These are phyloP conservation scores for Eucalyptus polybractea DNA, from an alignment of 345 rosid genomes.

Conservation along the genomic window DNA sequence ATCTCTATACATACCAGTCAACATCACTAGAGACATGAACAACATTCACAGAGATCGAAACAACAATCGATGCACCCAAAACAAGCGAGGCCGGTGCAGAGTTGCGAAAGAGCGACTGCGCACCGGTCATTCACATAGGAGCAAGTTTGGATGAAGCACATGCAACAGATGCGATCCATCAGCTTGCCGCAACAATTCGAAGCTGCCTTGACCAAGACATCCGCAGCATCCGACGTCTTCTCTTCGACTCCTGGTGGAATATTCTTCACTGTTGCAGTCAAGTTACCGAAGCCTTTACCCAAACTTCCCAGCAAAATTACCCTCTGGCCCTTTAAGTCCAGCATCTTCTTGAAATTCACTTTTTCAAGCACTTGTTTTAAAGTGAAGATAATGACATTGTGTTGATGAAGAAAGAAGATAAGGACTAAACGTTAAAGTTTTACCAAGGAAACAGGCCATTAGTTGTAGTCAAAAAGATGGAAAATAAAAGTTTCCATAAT, in stretches of 20 bases:
- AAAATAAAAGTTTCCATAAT: too few species aligned
- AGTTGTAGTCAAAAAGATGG: too few species aligned
- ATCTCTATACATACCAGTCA: not conserved
- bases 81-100: constrained; percentile 65
- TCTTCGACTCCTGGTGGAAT: constrained; percentile 47
- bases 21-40: not conserved
- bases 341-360: constrained; percentile 8
- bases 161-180: constrained; percentile 46
- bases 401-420: not conserved
- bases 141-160: constrained; percentile 64
- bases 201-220: constrained; percentile 47
- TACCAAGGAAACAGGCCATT: too few species aligned
- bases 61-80: constrained; percentile 69
- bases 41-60: not conserved
- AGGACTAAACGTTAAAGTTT: too few species aligned
- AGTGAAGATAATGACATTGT: not conserved
- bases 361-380: constrained; percentile 8
- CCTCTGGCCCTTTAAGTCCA: constrained; percentile 9
- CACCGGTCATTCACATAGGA: constrained; percentile 44
- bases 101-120: constrained; percentile 34
- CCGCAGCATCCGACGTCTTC: constrained; percentile 41
- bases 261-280: constrained; percentile 49
- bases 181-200: constrained; percentile 30
- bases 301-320: constrained; percentile 26
- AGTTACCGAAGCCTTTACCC: constrained; percentile 59